These are phyloP conservation scores for Sugiyamaella mastotermitis DNA, from an alignment of 805 yeast genomes.

Conservation along the genomic window DNA sequence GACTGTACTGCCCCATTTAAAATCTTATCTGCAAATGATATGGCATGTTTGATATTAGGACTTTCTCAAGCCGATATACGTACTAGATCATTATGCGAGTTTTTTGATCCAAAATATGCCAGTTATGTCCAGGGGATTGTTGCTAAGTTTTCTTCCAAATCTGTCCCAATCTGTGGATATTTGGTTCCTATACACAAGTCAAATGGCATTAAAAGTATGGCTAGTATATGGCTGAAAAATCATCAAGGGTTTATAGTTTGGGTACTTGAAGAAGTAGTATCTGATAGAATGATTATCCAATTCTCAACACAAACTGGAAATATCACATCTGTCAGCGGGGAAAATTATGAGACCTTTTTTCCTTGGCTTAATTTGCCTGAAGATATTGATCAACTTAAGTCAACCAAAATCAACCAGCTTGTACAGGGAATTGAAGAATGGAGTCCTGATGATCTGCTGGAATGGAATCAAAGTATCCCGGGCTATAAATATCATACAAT, in stretches of 20 bases:
- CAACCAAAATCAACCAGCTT: not conserved
- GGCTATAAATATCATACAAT: constrained; percentile 20
- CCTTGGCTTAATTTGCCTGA: constrained; percentile 3
- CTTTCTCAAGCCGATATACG: constrained; percentile 59
- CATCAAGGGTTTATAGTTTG: constrained; percentile 56
- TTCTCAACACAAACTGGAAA: constrained; percentile 6
- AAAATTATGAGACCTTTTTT: constrained; percentile 6
- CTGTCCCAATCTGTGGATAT: constrained; percentile 51
- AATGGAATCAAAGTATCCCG: constrained; percentile 1
- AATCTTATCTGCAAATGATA: constrained; percentile 78
- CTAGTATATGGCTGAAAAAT: constrained; percentile 78
- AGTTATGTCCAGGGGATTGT: not conserved
- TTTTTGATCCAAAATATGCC: constrained; percentile 30
- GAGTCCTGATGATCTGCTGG: constrained; percentile 47
- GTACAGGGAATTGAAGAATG: constrained; percentile 23
- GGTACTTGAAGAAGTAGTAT: constrained; percentile 73
- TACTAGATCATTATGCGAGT: constrained; percentile 62
- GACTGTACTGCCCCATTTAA: constrained; percentile 69
- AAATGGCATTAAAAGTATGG: constrained; percentile 66
- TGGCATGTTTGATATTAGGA: constrained; percentile 85
- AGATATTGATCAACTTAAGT: not conserved
- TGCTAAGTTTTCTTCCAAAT: not conserved
- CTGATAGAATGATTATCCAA: constrained; percentile 31
- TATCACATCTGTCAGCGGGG: constrained; percentile 9
- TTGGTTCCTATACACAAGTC: constrained; percentile 72